Evolutionary conservation across 1,139 yeast species (phyloP).

Genomic region (Arxiozyma slooffiae): DNA sequence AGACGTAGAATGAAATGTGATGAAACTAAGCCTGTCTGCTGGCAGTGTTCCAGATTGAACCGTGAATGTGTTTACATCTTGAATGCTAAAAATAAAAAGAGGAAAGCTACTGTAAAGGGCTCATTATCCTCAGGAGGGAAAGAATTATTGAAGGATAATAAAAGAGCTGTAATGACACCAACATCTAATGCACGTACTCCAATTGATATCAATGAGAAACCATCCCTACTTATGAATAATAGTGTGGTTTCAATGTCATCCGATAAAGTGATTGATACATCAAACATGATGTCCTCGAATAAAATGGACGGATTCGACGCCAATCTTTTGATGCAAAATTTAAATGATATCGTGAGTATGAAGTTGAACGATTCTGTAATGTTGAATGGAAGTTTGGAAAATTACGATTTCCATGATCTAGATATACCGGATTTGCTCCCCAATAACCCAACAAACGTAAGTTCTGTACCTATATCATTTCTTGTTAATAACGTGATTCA

Average conservation of each 20-base stretch:
- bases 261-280: constrained; percentile 9
- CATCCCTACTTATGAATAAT: background rate
- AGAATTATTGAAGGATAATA: too few species aligned
- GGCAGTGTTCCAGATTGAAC: constrained; percentile 36
- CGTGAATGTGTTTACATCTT: constrained; percentile 32
- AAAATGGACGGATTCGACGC: constrained; percentile 32
- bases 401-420: constrained; percentile 35
- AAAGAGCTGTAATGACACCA: constrained; percentile 6
- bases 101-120: constrained; percentile 11
- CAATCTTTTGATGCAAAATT: constrained; percentile 35
- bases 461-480: constrained; percentile 30
- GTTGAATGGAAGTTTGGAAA: constrained; percentile 36
- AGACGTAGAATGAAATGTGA: constrained; percentile 42
- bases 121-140: too few species aligned
- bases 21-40: constrained; percentile 51
- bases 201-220: background rate
- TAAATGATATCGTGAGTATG: constrained; percentile 40
- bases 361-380: constrained; percentile 34
- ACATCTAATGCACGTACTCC: background rate
- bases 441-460: constrained; percentile 13
- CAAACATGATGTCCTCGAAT: constrained; percentile 16
- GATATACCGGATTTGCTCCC: constrained; percentile 35
- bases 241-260: background rate
- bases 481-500: constrained; percentile 27
- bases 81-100: constrained; percentile 28